These are phyloP conservation scores for Nemania diffusa DNA, from an alignment of 2,329 filamentous ascomycete species.

Conservation along the genomic window DNA sequence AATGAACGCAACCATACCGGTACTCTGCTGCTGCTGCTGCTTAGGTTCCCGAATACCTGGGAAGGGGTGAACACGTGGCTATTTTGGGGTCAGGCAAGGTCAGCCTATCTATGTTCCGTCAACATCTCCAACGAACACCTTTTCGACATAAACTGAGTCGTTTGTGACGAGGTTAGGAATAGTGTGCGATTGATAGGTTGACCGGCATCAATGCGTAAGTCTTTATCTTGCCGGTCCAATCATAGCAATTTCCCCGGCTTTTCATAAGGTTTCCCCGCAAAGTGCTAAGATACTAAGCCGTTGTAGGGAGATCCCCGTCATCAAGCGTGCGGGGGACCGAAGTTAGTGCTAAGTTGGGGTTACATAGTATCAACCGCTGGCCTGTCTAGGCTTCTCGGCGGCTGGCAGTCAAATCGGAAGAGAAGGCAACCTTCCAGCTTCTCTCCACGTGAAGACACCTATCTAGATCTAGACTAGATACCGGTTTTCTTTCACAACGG, in stretches of 20 bases:
- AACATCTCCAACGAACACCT: not conserved
- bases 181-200: not conserved
- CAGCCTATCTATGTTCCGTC: not conserved
- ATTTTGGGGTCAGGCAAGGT: not conserved
- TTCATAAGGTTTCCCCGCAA: constrained; percentile 20
- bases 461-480: constrained; percentile 6
- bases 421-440: not conserved
- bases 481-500: not conserved
- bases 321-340: constrained; percentile 25
- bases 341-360: not conserved
- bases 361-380: not conserved
- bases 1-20: not conserved
- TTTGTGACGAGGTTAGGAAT: not conserved
- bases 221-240: constrained; percentile 1
- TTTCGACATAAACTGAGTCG: not conserved
- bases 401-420: constrained; percentile 8
- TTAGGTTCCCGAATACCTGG: constrained; percentile 13
- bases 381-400: constrained; percentile 11
- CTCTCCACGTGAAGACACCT: constrained; percentile 2
- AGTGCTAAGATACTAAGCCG: not conserved
- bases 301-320: constrained; percentile 3
- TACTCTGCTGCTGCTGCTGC: too few relatives aligned
- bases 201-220: not conserved
- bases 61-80: not conserved
- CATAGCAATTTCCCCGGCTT: constrained; percentile 9